These are phyloP conservation scores for Kregervanrija delftensis DNA, from an alignment of 805 yeast species.

Conservation along the genomic window DNA sequence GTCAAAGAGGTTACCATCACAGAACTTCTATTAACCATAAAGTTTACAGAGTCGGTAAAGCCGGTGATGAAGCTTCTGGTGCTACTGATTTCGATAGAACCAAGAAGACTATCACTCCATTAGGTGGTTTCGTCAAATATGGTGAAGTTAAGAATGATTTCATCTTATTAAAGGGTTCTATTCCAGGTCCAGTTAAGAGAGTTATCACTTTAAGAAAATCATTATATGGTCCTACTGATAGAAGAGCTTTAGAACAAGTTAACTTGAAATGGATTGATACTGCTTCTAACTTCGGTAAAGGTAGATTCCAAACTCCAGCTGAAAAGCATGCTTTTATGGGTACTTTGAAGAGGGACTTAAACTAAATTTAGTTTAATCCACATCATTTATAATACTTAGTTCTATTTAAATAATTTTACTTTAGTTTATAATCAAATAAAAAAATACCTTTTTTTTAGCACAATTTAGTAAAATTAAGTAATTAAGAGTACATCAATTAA, in stretches of 20 bases:
- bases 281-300: conserved; percentile 99
- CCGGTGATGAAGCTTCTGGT: conserved; percentile 88
- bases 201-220: conserved; percentile 98
- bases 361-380: conserved; percentile 7
- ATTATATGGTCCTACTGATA: conserved; percentile 93
- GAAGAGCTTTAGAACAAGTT: conserved; percentile 95
- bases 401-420: too few species aligned
- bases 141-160: conserved; percentile 98
- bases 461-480: too few species aligned
- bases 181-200: conserved; percentile 99
- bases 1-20: conserved; percentile 99
- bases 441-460: too few species aligned
- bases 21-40: conserved; percentile 99
- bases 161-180: conserved; percentile 95
- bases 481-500: too few species aligned
- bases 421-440: too few species aligned
- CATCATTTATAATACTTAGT: too few species aligned
- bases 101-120: conserved; percentile 98
- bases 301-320: conserved; percentile 99
- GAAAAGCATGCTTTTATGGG: conserved; percentile 99
- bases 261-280: conserved; percentile 99
- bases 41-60: conserved; percentile 98
- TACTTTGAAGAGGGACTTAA: conserved; percentile 97
- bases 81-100: conserved; percentile 99
- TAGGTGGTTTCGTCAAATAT: conserved; percentile 99